These are phyloP conservation scores for Waltiozyma sp. DNA, from an alignment of 1,139 yeast species.

Conservation along the genomic window DNA sequence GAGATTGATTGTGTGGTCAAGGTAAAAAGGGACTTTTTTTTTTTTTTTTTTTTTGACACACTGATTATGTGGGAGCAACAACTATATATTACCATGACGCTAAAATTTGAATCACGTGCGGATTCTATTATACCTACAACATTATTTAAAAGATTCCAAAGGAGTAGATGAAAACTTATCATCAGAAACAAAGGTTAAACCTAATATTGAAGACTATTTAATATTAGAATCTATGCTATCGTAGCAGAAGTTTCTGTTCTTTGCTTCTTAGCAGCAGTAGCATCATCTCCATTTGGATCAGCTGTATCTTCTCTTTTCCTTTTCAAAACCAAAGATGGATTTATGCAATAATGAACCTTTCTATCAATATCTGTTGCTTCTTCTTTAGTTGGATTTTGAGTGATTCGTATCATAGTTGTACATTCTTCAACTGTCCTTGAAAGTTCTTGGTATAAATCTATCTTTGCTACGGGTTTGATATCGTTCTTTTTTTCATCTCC, in stretches of 20 bases:
- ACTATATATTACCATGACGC: no score
- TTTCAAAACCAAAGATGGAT: conserved; percentile 43
- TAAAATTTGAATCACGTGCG: no score
- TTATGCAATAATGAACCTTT: conserved; percentile 50
- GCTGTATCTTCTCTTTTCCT: conserved; percentile 24
- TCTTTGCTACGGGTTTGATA: conserved; percentile 11
- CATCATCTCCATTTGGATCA: conserved; percentile 2
- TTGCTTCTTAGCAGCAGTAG: background rate
- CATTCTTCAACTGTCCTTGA: conserved; percentile 38
- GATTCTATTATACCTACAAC: no score
- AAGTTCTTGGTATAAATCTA: conserved; percentile 27
- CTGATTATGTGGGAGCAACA: no score
- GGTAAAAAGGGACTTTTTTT: no score
- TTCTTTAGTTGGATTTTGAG: conserved; percentile 40
- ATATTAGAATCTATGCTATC: no score
- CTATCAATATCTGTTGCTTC: conserved; percentile 53
- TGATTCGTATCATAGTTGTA: conserved; percentile 31
- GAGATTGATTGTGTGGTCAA: no score
- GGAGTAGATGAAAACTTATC: no score
- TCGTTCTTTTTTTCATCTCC: conserved; percentile 4
- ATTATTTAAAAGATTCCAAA: no score
- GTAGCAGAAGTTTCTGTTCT: background rate
- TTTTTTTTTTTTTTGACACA: no score
- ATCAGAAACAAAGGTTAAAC: no score
- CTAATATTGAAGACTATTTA: no score